These are phyloP conservation scores for Podila verticillata DNA, from an alignment of 192 early-diverging fungal genomes.

Conservation along the genomic window DNA sequence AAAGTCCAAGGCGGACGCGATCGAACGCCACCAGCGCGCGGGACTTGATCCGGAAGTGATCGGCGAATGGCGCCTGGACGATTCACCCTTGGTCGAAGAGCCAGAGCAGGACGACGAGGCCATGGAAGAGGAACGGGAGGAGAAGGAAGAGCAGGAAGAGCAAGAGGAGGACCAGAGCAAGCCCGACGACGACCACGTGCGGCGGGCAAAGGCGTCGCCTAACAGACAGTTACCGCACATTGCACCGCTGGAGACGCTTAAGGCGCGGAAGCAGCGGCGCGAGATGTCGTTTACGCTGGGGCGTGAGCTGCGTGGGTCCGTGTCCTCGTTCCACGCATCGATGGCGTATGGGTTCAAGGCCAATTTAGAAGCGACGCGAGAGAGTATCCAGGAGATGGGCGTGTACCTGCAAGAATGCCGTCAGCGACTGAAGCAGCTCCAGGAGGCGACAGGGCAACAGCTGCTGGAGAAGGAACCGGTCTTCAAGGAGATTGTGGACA, in stretches of 20 bases:
- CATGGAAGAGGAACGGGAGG: conserved; percentile 1
- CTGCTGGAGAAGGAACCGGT: conserved; percentile 29
- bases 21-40: conserved; percentile 17
- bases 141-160: not conserved
- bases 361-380: conserved; percentile 29
- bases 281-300: conserved; percentile 18
- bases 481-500: conserved; percentile 47
- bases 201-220: not conserved
- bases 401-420: conserved; percentile 34
- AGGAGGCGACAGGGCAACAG: conserved; percentile 26
- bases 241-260: not conserved
- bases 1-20: conserved; percentile 5
- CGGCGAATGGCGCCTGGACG: conserved; percentile 6
- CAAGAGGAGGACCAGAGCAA: not conserved
- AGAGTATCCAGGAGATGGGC: conserved; percentile 34
- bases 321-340: conserved; percentile 25
- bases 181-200: not conserved
- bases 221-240: not conserved
- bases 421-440: conserved; percentile 16
- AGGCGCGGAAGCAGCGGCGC: conserved; percentile 18
- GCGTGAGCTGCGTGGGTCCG: conserved; percentile 11
- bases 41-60: not conserved
- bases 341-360: conserved; percentile 14
- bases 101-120: not conserved
- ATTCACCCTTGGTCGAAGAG: conserved; percentile 14